Evolutionary conservation across 495 filamentous ascomycete genomes (phyloP), one percentile per base, ranked within the genome.

Genomic region (Hyaloscypha hepaticicola): DNA sequence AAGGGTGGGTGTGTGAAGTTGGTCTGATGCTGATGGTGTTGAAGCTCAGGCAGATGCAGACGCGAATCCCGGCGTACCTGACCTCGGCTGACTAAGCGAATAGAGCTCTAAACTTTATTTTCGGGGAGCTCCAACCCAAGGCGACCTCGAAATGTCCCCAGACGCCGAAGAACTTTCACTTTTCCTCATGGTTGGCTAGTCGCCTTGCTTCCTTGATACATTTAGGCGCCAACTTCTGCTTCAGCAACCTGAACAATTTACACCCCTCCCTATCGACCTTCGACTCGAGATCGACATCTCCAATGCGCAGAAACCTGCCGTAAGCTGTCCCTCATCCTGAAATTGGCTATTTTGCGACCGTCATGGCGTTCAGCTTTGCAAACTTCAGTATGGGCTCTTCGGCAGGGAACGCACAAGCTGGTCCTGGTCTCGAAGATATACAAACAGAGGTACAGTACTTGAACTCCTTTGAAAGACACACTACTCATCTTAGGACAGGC

Each of bases 341-440:
- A 45, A 33, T 19, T 19, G 71, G 69, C 58, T 71, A 72, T 61
- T 63, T 71, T 67, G 63, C 69, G 60, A 68, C 64, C 50, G 66
- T 74, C 68, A 94, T 93, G 89, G 85, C 90, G 12, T 92, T 92
- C 74, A 78, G 79, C 72, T 74, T 72, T 70, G 76, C 72, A 58
- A 74, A 58, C 28, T 21, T 52, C 41, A 52, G 28, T 28, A 64
- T 28, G 31, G 65, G 48, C 38, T 34, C 57, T 53, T 12, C 65
- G 11, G 56, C 33, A 19, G 64, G 16, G 5, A 70, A 76, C 65
- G 67, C 77, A 57, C 76, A 83, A 62, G 75, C 76, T 62, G 87
- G 85, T 22, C 78, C 79, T 27, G 81, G 88, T 60, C 78, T 90
- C 8, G 75, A 80, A 45, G 79, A 83, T 56, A 83, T 90, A 60